A percentile compares a stretch with the other conserved stretches of the same genome.
Conservation (phyloP, 2,329 filamentous ascomycete species). For the Apiospora sp. region DNA sequence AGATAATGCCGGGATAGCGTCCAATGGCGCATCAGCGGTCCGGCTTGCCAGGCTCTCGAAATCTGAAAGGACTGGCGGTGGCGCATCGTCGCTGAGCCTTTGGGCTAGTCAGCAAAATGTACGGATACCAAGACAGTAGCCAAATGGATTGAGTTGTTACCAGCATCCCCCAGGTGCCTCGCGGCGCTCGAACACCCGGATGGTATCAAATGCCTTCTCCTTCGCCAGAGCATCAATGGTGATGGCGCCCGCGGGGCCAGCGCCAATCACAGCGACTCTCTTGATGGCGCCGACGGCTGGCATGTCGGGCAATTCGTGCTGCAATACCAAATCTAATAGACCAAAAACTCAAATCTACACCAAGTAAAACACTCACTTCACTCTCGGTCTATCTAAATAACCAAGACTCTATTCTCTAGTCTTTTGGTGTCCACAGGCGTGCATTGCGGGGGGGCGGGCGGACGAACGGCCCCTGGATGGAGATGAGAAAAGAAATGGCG, state of each 20-base stretch:
- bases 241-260: slow-evolving; percentile 67
- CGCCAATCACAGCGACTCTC: slow-evolving; percentile 66
- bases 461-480: neutral
- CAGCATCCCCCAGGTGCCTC: slow-evolving; percentile 68
- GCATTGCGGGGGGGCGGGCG: neutral
- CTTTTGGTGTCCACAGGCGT: neutral
- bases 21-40: slow-evolving; percentile 55
- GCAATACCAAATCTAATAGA: neutral
- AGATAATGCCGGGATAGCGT: slow-evolving; percentile 33
- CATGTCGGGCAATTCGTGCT: neutral
- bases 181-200: slow-evolving; percentile 69
- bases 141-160: too few relatives aligned
- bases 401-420: neutral
- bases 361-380: neutral
- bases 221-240: slow-evolving; percentile 66
- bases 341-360: neutral
- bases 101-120: neutral
- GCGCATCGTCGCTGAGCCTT: slow-evolving; percentile 39
- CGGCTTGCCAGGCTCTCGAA: slow-evolving; percentile 56
- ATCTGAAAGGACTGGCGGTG: slow-evolving; percentile 51
- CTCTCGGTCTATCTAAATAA: neutral
- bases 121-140: too few relatives aligned
- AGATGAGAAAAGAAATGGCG: neutral
- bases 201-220: slow-evolving; percentile 64
- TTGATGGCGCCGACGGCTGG: slow-evolving; percentile 30